Percentiles rank a stretch among this genome's conserved stretches.
These are phyloP conservation scores for Mortierella alpina DNA, from an alignment of 192 early-diverging fungal species.

Conservation along the genomic window DNA sequence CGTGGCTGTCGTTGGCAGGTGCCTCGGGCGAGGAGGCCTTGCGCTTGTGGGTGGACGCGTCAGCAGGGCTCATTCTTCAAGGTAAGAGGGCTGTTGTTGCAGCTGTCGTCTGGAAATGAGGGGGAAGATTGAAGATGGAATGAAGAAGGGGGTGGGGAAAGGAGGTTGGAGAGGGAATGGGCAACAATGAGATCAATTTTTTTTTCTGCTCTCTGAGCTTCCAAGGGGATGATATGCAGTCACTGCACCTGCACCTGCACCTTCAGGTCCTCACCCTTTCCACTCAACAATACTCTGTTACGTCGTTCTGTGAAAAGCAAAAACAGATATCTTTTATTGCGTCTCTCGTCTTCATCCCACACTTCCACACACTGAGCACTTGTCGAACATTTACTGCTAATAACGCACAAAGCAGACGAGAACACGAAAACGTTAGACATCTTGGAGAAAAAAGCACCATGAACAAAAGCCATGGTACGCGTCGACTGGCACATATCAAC, in stretches of 20 bases:
- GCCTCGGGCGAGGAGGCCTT: conserved; percentile 34
- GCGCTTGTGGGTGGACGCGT: conserved; percentile 36
- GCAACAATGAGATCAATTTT: neutral
- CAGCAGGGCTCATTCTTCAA: conserved; percentile 21
- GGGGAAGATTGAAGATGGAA: neutral
- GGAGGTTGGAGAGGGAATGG: neutral
- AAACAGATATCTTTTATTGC: conserved; percentile 4
- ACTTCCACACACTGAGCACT: no score
- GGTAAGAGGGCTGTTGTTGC: neutral
- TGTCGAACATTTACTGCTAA: no score
- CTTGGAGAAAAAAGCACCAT: no score
- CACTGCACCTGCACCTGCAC: no score
- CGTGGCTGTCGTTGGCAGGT: conserved; percentile 3
- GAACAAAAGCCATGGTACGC: no score
- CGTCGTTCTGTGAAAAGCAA: neutral
- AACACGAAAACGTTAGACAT: no score
- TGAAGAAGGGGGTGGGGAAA: neutral
- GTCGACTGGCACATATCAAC: no score
- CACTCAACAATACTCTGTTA: no score
- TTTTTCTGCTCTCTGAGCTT: neutral
- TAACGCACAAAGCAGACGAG: no score
- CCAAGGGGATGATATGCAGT: no score
- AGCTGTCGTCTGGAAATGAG: neutral
- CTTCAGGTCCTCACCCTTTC: no score
- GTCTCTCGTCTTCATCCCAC: neutral